Percentiles rank a stretch among this genome's conserved stretches.
These are phyloP conservation scores for Elsinoe arachidis DNA, from an alignment of 2,329 filamentous ascomycete species.

Conservation along the genomic window DNA sequence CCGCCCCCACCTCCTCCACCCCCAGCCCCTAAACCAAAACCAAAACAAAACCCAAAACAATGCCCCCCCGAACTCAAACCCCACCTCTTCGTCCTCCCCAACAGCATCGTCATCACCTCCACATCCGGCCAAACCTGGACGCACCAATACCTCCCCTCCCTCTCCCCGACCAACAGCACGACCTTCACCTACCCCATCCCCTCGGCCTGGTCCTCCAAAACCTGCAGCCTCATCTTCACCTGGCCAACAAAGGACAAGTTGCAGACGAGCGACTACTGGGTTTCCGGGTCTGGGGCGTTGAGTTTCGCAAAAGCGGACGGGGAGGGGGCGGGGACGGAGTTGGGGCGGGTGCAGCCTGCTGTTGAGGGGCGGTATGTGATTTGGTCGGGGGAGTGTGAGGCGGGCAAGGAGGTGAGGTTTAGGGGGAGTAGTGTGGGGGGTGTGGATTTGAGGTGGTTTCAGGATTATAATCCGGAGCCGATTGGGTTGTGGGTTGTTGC, in stretches of 20 bases:
- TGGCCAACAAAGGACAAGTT: constrained; percentile 33
- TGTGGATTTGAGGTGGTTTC: constrained; percentile 5
- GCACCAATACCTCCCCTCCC: constrained; percentile 28
- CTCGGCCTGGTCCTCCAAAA: constrained; percentile 31
- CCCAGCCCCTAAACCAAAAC: neutral
- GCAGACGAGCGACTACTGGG: constrained; percentile 26
- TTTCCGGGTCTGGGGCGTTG: constrained; percentile 31
- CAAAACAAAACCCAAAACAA: neutral
- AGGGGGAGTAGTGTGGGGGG: neutral
- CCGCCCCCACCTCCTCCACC: neutral
- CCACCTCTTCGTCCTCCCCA: constrained; percentile 10
- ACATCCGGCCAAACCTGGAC: constrained; percentile 5
- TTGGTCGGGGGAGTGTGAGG: neutral
- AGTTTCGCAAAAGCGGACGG: constrained; percentile 19
- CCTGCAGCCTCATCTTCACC: constrained; percentile 40
- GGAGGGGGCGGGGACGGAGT: neutral
- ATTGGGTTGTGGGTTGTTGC: constrained; percentile 12
- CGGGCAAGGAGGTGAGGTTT: constrained; percentile 1
- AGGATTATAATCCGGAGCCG: constrained; percentile 9
- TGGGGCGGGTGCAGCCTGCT: neutral
- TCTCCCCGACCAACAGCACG: constrained; percentile 31
- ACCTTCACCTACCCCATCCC: constrained; percentile 43
- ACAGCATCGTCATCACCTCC: constrained; percentile 8
- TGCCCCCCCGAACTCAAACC: neutral
- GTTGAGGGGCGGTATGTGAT: neutral